phyloP scores from a whole-genome alignment of 1,284 basidiomycete species.

The Spongispora temasekensis region DNA sequence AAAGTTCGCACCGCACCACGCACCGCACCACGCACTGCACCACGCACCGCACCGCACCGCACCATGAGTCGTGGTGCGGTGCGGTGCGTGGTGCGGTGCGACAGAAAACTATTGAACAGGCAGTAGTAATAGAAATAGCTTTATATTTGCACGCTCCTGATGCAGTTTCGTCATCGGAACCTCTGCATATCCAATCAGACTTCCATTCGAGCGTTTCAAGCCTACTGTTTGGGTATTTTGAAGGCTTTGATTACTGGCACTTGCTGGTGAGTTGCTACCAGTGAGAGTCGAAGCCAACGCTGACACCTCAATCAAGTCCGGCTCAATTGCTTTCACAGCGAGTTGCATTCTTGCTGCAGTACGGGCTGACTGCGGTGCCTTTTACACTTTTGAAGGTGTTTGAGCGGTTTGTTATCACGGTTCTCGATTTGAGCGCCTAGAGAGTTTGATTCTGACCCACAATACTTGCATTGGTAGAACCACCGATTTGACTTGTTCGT shows the following conservation, averaged over 20 bases:
- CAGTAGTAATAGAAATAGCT: too few relatives aligned
- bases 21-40: too few relatives aligned
- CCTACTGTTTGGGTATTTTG: too few relatives aligned
- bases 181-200: background rate
- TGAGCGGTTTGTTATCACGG: background rate
- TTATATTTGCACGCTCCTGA: too few relatives aligned
- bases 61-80: too few relatives aligned
- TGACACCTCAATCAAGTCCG: too few relatives aligned
- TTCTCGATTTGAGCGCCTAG: background rate
- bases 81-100: too few relatives aligned
- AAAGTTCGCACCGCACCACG: too few relatives aligned
- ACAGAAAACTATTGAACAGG: too few relatives aligned
- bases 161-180: background rate
- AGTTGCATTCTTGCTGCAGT: background rate
- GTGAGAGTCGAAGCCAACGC: background rate
- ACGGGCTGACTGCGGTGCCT: background rate
- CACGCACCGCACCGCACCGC: too few relatives aligned
- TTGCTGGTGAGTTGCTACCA: too few relatives aligned
- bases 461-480: background rate
- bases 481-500: background rate
- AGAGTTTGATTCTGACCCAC: background rate
- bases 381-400: background rate
- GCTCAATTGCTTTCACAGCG: background rate
- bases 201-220: background rate
- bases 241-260: too few relatives aligned